Base-by-base conservation (phyloP, 129 eudicot genomes). In the Deinandra increscens region DNA sequence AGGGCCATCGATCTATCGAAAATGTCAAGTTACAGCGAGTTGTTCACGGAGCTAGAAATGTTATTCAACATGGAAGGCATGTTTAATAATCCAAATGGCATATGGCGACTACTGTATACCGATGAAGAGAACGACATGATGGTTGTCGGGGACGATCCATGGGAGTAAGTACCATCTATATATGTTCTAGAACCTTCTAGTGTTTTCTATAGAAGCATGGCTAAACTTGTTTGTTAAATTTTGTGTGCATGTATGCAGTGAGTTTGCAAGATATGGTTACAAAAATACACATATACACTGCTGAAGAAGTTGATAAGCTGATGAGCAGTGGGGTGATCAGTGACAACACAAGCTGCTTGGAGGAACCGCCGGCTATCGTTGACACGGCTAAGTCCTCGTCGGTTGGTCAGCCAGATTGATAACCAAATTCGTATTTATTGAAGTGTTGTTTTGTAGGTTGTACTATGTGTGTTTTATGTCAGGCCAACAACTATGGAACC, bases 81-180 rank as follows among this genome's bases (percentile, higher is more conserved):
- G 63, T 79, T 91, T 7, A 79, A 78, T 42, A 84, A 80, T 54
- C 87, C 91, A 5, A 80, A 77, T 36, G 74, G 85, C 31, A 95
- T 85, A 59, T 91, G 98, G 98, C 77, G 84, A 69, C 78, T 91
- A 17, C 71, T 91, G 78, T 91, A 82, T 80, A 86, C 98, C 0
- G 98, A 91, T 43, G 90, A 83, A 70, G 98, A 91, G 73, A 84
- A 88, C 55, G 98, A 91, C 76, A 84, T 91, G 91, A 91, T 91
- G 98, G 98, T 91, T 53, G 91, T 88, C 0, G 98, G 98, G 34
- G 98, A 91, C 38, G 96, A 91, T 63, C 96, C 98, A 33, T 91
- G 96, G 96, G 74, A 79, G 98, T 91, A 83, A 88, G 96, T 70
- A 18, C 6, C n/a, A n/a, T n/a, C n/a, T n/a, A n/a, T n/a, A n/a